Evolutionary conservation across 2,329 filamentous ascomycete species (phyloP), one percentile per base, ranked within the genome.

Genomic region (Trichoderma koningii): DNA sequence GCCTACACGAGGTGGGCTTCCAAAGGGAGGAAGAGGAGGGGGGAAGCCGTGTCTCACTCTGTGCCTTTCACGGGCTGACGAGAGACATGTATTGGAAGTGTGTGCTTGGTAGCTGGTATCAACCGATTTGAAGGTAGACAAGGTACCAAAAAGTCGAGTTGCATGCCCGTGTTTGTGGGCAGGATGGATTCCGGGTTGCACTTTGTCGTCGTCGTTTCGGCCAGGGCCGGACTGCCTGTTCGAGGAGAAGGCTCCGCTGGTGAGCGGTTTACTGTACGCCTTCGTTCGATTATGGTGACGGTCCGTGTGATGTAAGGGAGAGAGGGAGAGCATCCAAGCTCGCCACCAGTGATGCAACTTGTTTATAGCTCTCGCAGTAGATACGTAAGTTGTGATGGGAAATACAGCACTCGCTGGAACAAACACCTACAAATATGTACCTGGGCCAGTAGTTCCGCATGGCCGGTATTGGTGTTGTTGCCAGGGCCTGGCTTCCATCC

Each of bases 201-300:
- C 47, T 5, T 14, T 38, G 26, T 44, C n/a, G 14, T 63, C 50
- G 30, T 30, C 30, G 30, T 38, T 14, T 38, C 34, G 50, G 60
- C 28, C 47, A 63, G 60, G 26, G 21, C 60, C 60, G 50, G 60
- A 41, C 60, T 63, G 60, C 60, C 60, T 34, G 23, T 50, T 61
- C 34, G 23, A 28, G 34, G 5, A 21, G 21, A 52, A 34, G 50
- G 28, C 10, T 52, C 50, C 17, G 28, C 14, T 52, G 50, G 26
- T 34, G 50, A 52, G 30, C 9, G 30, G 9, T 30, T 34, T 17
- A 19, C 17, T 52, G 30, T 38, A 38, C 28, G 5, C 28, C 3
- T 34, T 10, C 30, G 34, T 38, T 38, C 34, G 12, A 3, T 38
- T 38, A 3, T 10, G 34, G 34, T 34, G 50, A 28, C n/a, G 34